Evolutionary conservation across 2,329 filamentous ascomycete genomes (phyloP).

Genomic region (Pseudodiploospora longispora): DNA sequence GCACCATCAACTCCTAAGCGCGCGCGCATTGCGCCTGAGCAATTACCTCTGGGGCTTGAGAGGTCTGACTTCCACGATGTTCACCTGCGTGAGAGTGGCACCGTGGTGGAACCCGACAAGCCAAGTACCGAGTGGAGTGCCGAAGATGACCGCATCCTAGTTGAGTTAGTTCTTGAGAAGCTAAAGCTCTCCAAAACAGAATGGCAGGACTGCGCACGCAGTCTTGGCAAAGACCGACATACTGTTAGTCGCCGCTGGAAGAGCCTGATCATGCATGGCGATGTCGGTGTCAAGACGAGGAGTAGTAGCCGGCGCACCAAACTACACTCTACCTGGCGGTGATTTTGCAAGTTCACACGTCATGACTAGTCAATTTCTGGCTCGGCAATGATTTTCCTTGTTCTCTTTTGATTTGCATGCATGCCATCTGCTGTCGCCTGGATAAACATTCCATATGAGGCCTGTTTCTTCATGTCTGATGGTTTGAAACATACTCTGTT

Average conservation of each 20-base stretch:
- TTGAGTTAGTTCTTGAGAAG: constrained; percentile 62
- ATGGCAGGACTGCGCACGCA: constrained; percentile 60
- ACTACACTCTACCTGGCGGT: constrained; percentile 50
- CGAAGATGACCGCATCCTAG: constrained; percentile 56
- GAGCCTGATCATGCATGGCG: constrained; percentile 50
- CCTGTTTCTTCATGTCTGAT: too few species aligned
- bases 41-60: constrained; percentile 51
- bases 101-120: constrained; percentile 34
- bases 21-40: constrained; percentile 50
- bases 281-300: constrained; percentile 49
- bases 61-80: constrained; percentile 50
- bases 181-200: constrained; percentile 55
- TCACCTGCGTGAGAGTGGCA: constrained; percentile 25
- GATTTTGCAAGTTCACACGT: neutral
- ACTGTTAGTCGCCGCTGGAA: constrained; percentile 54
- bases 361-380: too few species aligned
- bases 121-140: constrained; percentile 48
- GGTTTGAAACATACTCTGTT: too few species aligned
- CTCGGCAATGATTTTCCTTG: too few species aligned
- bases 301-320: constrained; percentile 33
- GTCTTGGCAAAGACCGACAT: constrained; percentile 51
- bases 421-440: too few species aligned
- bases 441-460: too few species aligned
- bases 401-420: too few species aligned
- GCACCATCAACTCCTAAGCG: constrained; percentile 51